A percentile compares a stretch with the other conserved stretches of the same genome.
phyloP scores from a whole-genome alignment of 495 filamentous ascomycete genomes.

The Oleoguttula mirabilis region DNA sequence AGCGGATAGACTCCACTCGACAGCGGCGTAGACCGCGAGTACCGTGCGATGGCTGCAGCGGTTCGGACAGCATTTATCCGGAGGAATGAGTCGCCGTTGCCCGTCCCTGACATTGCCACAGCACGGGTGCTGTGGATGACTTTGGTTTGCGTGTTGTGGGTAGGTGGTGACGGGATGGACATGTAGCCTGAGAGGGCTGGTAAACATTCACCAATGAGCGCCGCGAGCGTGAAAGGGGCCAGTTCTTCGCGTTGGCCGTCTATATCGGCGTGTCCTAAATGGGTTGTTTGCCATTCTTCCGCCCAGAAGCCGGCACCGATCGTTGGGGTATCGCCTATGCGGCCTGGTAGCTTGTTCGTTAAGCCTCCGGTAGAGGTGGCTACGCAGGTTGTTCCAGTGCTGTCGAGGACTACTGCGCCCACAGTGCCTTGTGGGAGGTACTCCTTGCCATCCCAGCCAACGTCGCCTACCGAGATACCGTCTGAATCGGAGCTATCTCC shows the following conservation, averaged over 20 bases:
- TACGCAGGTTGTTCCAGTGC: slow-evolving; percentile 55
- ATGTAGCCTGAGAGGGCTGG: slow-evolving; percentile 11
- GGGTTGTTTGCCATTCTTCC: slow-evolving; percentile 53
- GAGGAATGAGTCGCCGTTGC: slow-evolving; percentile 84
- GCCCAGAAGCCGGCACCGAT: slow-evolving; percentile 86
- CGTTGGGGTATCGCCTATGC: slow-evolving; percentile 80
- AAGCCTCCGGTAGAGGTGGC: slow-evolving; percentile 82
- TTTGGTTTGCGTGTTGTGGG: not conserved
- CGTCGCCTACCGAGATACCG: slow-evolving; percentile 9
- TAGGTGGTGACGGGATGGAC: not conserved
- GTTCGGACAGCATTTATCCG: slow-evolving; percentile 60
- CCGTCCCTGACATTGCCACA: slow-evolving; percentile 70
- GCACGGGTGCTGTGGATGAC: slow-evolving; percentile 10
- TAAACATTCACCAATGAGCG: slow-evolving; percentile 12
- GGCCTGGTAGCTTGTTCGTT: slow-evolving; percentile 77
- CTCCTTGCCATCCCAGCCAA: slow-evolving; percentile 37
- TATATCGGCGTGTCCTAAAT: not conserved
- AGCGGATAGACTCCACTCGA: slow-evolving; percentile 23
- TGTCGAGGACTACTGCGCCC: slow-evolving; percentile 69
- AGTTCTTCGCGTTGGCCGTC: not conserved
- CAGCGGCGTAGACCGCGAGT: slow-evolving; percentile 31
- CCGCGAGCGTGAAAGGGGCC: not conserved
- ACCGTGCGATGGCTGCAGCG: slow-evolving; percentile 60
- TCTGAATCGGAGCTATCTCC: not conserved
- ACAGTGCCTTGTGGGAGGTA: slow-evolving; percentile 75